phyloP scores from a whole-genome alignment of 306 rosid species.

The Notholithocarpus densiflorus region DNA sequence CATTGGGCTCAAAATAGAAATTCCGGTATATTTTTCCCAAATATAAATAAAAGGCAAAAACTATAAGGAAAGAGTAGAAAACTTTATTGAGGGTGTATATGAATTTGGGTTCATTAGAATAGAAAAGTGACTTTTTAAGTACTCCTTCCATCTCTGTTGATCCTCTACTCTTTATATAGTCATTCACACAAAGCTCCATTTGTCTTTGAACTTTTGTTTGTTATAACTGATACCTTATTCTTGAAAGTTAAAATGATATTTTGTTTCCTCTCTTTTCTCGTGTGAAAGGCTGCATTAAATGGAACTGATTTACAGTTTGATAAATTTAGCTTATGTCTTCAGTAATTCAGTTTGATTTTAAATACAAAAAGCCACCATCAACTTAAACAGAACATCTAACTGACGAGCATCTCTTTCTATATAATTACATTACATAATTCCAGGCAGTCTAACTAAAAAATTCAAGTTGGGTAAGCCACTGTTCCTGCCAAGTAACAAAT shows the following conservation, averaged over 20 bases:
- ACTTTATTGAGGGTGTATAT: no score
- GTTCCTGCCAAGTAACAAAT: slow-evolving; percentile 8
- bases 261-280: neutral
- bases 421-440: slow-evolving; percentile 23
- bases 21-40: no score
- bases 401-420: slow-evolving; percentile 16
- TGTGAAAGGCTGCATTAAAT: neutral
- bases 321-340: neutral
- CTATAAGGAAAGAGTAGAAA: no score
- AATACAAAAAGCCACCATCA: neutral
- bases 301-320: neutral
- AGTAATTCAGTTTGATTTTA: neutral
- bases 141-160: no score
- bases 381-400: neutral
- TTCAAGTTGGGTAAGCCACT: neutral
- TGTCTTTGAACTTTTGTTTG: no score
- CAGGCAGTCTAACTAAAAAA: neutral
- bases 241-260: neutral
- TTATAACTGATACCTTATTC: neutral
- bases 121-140: no score
- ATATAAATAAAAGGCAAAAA: no score
- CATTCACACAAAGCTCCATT: no score
- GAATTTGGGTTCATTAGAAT: no score
- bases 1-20: no score
- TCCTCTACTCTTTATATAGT: no score